phyloP scores from a whole-genome alignment of 192 early-diverging fungal genomes.

The Umbelopsis ramanniana region DNA sequence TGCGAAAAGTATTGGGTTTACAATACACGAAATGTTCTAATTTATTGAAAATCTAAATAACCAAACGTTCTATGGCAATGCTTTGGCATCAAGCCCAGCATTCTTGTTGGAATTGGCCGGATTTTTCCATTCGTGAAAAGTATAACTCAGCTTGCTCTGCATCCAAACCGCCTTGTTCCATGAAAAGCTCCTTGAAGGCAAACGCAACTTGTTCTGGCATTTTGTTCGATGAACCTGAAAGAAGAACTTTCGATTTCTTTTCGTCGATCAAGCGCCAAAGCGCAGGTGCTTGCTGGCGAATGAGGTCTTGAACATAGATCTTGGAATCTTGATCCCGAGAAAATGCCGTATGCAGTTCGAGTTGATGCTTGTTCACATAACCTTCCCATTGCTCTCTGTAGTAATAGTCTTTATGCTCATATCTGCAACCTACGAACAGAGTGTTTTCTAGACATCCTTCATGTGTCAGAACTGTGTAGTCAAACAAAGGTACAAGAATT shows the following conservation, averaged over 20 bases:
- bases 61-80: neutral
- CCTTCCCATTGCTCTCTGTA: conserved; percentile 71
- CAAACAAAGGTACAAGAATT: conserved; percentile 14
- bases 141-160: conserved; percentile 61
- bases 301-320: conserved; percentile 80
- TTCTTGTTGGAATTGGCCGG: conserved; percentile 81
- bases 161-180: conserved; percentile 53
- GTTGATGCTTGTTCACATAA: conserved; percentile 47
- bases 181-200: conserved; percentile 64
- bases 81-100: conserved; percentile 71
- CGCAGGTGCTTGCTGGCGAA: conserved; percentile 57
- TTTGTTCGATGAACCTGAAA: conserved; percentile 77
- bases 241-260: conserved; percentile 60
- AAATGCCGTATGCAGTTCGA: conserved; percentile 78
- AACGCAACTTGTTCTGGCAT: conserved; percentile 76
- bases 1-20: too few relatives aligned
- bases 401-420: conserved; percentile 71
- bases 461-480: neutral
- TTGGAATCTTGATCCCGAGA: conserved; percentile 87
- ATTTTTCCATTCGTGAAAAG: conserved; percentile 65
- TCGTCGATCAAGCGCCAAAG: conserved; percentile 70
- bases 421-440: conserved; percentile 87
- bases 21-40: too few relatives aligned
- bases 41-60: conserved; percentile 17
- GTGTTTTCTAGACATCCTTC: conserved; percentile 54